Base-by-base conservation (phyloP, 441 rosid species). In the Croton laevigatus region DNA sequence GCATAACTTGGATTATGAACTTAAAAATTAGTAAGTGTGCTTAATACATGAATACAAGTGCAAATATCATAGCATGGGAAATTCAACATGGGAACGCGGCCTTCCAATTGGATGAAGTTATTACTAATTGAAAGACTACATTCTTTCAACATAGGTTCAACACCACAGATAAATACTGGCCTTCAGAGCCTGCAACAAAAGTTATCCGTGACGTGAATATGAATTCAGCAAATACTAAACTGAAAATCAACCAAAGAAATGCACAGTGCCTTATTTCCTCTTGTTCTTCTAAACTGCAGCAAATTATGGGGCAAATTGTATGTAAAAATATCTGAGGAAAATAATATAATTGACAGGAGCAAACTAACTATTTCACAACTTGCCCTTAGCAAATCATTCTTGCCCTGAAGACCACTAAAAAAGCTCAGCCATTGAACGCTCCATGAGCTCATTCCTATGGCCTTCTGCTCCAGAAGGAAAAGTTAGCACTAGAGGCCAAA, bases 51-150 rank as follows among this genome's bases (percentile, higher is more conserved):
- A n/a, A n/a, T n/a, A n/a, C n/a, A n/a, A n/a, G n/a, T n/a, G n/a
- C n/a, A n/a, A n/a, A n/a, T n/a, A n/a, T n/a, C n/a, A n/a, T n/a
- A n/a, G n/a, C n/a, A n/a, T n/a, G n/a, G n/a, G n/a, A n/a, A n/a
- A n/a, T n/a, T n/a, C n/a, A n/a, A n/a, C n/a, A n/a, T n/a, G n/a
- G n/a, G n/a, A 44, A 87, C 88, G 60, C 93, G 97, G 3, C 96
- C 97, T 59, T 92, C 94, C 51, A 92, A 90, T 72, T 87, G 86
- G 36, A 89, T 81, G 71, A 92, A 92, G 23, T 57, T 71, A 34
- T 78, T 68, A 69, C 76, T 81, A 65, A 92, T 88, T 0, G 89
- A 79, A 46, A 92, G 79, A 60, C 97, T 94, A 78, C 90, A 88
- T 2, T 91, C 80, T 5, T 74, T 85, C 14, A 92, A 70, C 86